Evolutionary conservation across 2,329 filamentous ascomycete genomes (phyloP).

Genomic region (Myriosclerotinia curreyana): DNA sequence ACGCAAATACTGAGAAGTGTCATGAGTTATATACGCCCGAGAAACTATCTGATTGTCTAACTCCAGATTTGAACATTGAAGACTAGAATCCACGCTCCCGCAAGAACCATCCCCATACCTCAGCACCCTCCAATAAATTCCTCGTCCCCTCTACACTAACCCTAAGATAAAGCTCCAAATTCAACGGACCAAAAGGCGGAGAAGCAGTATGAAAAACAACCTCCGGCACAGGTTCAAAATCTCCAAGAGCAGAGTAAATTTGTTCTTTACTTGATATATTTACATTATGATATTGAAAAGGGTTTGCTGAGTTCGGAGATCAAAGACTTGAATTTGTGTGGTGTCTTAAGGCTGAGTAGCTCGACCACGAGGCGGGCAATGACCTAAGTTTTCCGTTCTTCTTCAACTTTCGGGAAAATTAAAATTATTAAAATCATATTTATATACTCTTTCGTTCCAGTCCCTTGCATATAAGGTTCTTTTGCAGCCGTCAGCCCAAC

Average conservation of each 20-base stretch:
- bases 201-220: constrained; percentile 50
- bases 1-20: no score
- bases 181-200: constrained; percentile 42
- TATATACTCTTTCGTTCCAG: not conserved
- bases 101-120: not conserved
- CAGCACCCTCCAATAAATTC: constrained; percentile 43
- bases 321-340: constrained; percentile 61
- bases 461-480: not conserved
- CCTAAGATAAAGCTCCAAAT: constrained; percentile 43
- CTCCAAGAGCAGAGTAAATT: constrained; percentile 43
- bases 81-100: no score
- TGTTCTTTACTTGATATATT: constrained; percentile 47
- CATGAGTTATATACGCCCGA: no score
- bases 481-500: not conserved
- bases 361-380: constrained; percentile 76
- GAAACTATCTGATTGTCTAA: not conserved
- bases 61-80: not conserved
- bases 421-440: no score
- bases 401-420: not conserved
- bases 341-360: constrained; percentile 51
- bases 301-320: constrained; percentile 67
- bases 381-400: constrained; percentile 53
- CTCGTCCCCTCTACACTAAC: constrained; percentile 52
- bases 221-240: constrained; percentile 45
- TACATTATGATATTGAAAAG: constrained; percentile 50